Evolutionary conservation across 2,329 filamentous ascomycete species (phyloP).

Genomic region (Cytospora piceicola): DNA sequence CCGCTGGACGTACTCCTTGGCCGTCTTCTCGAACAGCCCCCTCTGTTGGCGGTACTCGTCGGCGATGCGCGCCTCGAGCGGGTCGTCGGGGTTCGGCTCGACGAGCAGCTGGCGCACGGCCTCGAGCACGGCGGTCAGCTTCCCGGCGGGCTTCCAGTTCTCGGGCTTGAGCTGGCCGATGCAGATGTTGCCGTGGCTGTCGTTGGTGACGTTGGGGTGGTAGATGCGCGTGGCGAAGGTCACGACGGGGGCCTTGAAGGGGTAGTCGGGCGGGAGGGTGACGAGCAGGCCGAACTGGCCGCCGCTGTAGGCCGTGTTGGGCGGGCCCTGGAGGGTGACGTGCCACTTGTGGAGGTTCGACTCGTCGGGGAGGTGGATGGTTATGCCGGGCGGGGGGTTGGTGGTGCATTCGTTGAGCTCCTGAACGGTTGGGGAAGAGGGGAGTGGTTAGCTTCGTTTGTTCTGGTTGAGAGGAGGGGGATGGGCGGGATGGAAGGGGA

Average conservation of each 20-base stretch:
- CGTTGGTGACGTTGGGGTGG: constrained; percentile 93
- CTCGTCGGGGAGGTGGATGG: constrained; percentile 50
- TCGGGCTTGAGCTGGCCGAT: constrained; percentile 81
- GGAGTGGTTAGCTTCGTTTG: not conserved
- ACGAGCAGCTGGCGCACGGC: constrained; percentile 74
- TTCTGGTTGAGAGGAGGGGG: not conserved
- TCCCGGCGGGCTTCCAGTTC: constrained; percentile 89
- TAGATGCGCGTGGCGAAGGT: constrained; percentile 89
- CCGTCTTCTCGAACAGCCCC: constrained; percentile 73
- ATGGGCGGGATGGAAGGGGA: too few species aligned
- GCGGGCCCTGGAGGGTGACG: constrained; percentile 51
- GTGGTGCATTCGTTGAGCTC: constrained; percentile 57
- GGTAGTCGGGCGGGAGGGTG: constrained; percentile 77
- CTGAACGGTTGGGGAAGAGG: constrained; percentile 41
- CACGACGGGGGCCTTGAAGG: constrained; percentile 83
- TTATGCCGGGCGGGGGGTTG: constrained; percentile 52
- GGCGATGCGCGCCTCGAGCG: constrained; percentile 83
- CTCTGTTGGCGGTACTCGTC: constrained; percentile 77
- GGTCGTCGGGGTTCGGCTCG: constrained; percentile 86
- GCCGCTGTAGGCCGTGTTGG: constrained; percentile 56
- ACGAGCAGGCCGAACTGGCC: constrained; percentile 77
- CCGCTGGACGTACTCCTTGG: constrained; percentile 71
- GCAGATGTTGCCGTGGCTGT: constrained; percentile 83
- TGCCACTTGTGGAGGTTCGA: constrained; percentile 58
- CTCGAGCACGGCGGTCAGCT: constrained; percentile 74